Evolutionary conservation across 495 filamentous ascomycete genomes (phyloP).

Genomic region (Penicillium bialowiezense): DNA sequence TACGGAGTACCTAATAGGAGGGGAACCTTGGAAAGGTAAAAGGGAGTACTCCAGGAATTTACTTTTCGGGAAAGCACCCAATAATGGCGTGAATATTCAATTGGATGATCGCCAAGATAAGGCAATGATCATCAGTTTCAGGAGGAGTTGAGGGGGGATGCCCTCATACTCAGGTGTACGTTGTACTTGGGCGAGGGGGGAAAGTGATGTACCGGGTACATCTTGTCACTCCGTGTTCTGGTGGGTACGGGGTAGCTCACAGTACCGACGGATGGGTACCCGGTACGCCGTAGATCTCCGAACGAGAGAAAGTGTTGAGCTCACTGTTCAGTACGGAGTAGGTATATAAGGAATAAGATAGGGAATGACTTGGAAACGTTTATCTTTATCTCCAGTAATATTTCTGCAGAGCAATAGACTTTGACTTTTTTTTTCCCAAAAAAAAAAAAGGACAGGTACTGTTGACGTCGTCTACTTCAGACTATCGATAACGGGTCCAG

Average conservation of each 20-base stretch:
- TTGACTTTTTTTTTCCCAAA: background rate
- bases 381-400: background rate
- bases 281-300: slow-evolving; percentile 11
- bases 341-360: background rate
- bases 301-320: slow-evolving; percentile 2
- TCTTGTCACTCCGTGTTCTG: slow-evolving; percentile 16
- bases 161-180: slow-evolving; percentile 1
- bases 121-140: slow-evolving; percentile 7
- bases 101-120: slow-evolving; percentile 2
- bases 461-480: slow-evolving; percentile 7
- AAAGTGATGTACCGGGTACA: slow-evolving; percentile 16
- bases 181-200: background rate
- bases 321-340: background rate
- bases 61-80: slow-evolving; percentile 1
- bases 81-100: slow-evolving; percentile 7
- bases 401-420: background rate
- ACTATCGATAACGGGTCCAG: slow-evolving; percentile 25
- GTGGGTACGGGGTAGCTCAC: slow-evolving; percentile 22
- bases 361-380: background rate
- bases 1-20: too few species aligned
- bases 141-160: slow-evolving; percentile 1
- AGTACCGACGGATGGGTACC: slow-evolving; percentile 8
- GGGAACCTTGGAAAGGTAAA: too few species aligned
- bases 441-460: background rate
- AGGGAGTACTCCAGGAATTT: too few species aligned